These are phyloP conservation scores for Apiospora pterosperma DNA, from an alignment of 2,329 filamentous ascomycete genomes.

Conservation along the genomic window DNA sequence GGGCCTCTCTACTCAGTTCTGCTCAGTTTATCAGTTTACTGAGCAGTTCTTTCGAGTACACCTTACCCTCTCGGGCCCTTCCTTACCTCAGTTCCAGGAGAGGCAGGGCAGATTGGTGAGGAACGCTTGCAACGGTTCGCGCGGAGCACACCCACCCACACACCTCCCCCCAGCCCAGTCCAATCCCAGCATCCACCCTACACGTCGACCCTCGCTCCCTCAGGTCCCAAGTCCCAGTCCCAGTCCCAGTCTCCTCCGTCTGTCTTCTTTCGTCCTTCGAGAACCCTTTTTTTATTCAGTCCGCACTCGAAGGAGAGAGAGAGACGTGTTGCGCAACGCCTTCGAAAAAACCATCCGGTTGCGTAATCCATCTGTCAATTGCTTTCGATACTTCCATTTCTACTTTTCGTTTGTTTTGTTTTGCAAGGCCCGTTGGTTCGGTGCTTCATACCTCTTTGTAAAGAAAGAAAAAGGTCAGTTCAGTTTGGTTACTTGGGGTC, in stretches of 20 bases:
- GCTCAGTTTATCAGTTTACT: background rate
- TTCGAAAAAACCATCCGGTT: background rate
- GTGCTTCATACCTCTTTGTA: background rate
- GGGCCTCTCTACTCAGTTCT: no score
- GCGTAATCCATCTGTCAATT: background rate
- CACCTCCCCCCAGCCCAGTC: background rate
- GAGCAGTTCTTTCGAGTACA: background rate
- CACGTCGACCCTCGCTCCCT: constrained; percentile 1
- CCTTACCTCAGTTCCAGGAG: background rate
- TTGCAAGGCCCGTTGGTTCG: background rate
- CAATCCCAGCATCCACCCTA: background rate
- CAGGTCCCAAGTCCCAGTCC: background rate
- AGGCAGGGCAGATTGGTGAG: background rate
- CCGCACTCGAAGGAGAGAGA: background rate
- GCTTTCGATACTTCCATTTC: background rate
- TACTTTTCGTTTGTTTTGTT: background rate
- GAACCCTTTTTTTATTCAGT: background rate
- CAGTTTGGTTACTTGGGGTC: no score
- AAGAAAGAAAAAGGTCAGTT: constrained; percentile 1
- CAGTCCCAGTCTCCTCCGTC: constrained; percentile 1
- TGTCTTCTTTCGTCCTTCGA: background rate
- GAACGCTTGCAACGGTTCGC: background rate
- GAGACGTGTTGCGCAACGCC: background rate
- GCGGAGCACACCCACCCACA: background rate
- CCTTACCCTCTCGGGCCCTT: no score